These are phyloP conservation scores for Galeopsis tetrahit DNA, from an alignment of 257 asterid species.

Conservation along the genomic window DNA sequence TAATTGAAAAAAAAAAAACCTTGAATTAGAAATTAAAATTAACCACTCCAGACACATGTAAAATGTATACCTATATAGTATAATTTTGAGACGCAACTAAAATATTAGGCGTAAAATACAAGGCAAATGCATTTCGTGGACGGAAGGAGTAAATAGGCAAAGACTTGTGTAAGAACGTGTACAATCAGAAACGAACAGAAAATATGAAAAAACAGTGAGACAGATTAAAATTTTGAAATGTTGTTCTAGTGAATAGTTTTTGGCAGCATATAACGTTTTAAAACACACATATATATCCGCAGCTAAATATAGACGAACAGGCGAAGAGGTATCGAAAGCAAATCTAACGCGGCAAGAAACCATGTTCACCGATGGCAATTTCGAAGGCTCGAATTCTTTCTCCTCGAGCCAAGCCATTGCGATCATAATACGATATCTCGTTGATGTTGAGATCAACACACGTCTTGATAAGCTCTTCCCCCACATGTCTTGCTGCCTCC, in stretches of 20 bases:
- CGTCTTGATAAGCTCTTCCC: slow-evolving; percentile 79
- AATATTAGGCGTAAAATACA: no score
- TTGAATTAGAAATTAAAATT: no score
- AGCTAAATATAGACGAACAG: neutral
- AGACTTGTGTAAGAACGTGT: no score
- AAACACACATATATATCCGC: neutral
- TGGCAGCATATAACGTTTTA: neutral
- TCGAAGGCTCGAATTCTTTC: slow-evolving; percentile 84
- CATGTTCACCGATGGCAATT: slow-evolving; percentile 70
- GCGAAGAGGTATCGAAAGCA: neutral
- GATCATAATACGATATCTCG: slow-evolving; percentile 75
- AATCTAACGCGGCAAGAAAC: slow-evolving; percentile 66
- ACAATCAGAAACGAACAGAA: no score
- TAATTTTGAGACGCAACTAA: no score
- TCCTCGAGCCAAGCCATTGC: slow-evolving; percentile 86
- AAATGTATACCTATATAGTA: no score
- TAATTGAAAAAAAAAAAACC: no score
- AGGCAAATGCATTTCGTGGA: no score
- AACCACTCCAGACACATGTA: no score
- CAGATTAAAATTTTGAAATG: neutral
- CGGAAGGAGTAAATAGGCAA: no score
- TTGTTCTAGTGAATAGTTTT: neutral
- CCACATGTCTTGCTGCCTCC: slow-evolving; percentile 88
- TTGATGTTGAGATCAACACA: slow-evolving; percentile 70
- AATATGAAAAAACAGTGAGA: no score